Conservation (phyloP, 2,329 filamentous ascomycete species). For the Diaporthe destruens region DNA sequence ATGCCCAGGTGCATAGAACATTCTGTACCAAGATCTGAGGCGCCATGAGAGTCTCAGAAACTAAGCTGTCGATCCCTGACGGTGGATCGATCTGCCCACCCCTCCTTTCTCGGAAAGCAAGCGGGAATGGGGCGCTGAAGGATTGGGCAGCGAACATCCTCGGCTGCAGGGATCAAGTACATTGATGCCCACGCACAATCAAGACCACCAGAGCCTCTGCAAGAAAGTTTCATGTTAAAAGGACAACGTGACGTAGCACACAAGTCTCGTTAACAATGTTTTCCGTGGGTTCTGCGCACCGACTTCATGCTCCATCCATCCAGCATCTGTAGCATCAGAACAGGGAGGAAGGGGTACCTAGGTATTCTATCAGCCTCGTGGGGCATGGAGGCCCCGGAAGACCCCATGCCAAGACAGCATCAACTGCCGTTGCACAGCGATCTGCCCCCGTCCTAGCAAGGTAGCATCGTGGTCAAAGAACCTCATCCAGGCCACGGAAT, state of each 20-base stretch:
- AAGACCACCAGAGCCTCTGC: slow-evolving; percentile 1
- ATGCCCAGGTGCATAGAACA: not conserved
- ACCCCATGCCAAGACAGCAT: slow-evolving; percentile 24
- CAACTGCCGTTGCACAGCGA: slow-evolving; percentile 22
- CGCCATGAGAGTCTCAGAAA: not conserved
- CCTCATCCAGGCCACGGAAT: slow-evolving; percentile 16
- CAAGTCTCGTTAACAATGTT: not conserved
- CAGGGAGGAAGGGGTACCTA: not conserved
- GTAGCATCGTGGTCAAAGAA: slow-evolving; percentile 27
- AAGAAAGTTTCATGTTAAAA: slow-evolving; percentile 18
- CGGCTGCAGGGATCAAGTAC: slow-evolving; percentile 2
- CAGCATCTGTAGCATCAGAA: not conserved
- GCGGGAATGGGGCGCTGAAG: not conserved
- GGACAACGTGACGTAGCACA: slow-evolving; percentile 1
- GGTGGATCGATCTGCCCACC: not conserved
- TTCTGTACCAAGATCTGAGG: not conserved
- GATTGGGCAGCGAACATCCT: not conserved
- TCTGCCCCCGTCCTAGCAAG: slow-evolving; percentile 26
- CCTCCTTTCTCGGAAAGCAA: not conserved
- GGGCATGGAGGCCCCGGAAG: not conserved
- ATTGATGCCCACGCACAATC: not conserved
- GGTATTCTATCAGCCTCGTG: slow-evolving; percentile 11
- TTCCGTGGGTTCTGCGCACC: slow-evolving; percentile 10
- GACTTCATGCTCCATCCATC: slow-evolving; percentile 5
- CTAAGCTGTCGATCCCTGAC: not conserved